Evolutionary conservation across 306 rosid species (phyloP), one percentile per base, ranked within the genome.

Genomic region (Begonia fuchsioides): DNA sequence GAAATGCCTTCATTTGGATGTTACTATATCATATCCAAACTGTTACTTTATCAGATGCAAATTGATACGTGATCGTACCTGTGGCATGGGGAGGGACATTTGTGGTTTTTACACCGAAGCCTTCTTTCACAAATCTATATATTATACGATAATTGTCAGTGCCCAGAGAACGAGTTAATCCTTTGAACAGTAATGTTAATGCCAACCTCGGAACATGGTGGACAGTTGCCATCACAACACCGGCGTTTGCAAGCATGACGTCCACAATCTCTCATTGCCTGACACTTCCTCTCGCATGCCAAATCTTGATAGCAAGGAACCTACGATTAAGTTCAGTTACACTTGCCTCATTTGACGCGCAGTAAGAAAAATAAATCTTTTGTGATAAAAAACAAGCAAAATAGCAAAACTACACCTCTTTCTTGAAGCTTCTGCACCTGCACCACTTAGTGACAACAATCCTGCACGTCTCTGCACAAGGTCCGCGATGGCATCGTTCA

Each of bases 241-340:
- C 92, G 86, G 9, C 97, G 97, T 53, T 72, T 80, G 55, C 97
- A 90, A 12, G 90, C 76, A 66, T 90, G 97, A 32, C 93, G 75
- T 10, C 84, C 87, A 51, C 97, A 90, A 59, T 84, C 97, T 40
- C 95, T 81, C 56, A 68, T 41, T 56, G 50, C 72, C 62, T 62
- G 84, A n/a, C 97, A 90, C 75, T 79, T 90, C 82, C 95, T 78
- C 55, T 90, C 97, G 61, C 97, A 90, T 10, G 70, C 41, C 71
- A 90, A 79, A 58, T 81, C 87, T 79, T 90, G 97, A 79, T 76
- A 72, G 68, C 97, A 90, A 70, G 97, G 97, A 71, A 84, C 81
- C 97, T 90, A 81, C 68, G 65, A 66, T 52, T 52, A 79, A 63
- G 60, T 71, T 66, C 72, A 76, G 73, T 68, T 45, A 68, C 56